phyloP scores from a whole-genome alignment of 2,329 filamentous ascomycete species.

The Coniochaeta sp. region DNA sequence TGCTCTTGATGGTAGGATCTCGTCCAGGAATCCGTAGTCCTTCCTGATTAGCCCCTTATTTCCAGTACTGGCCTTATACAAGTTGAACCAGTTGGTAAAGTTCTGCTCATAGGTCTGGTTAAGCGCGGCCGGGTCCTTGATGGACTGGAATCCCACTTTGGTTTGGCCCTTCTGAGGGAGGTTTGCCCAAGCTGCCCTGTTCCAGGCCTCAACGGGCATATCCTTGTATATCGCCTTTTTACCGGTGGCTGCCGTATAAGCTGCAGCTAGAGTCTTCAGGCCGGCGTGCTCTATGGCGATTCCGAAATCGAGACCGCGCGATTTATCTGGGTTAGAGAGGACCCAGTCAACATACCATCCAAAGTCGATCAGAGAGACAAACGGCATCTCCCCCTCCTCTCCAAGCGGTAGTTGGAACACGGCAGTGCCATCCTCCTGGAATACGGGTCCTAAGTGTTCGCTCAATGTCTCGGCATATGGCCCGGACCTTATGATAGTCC shows the following conservation, averaged over 20 bases:
- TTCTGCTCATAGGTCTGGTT: conserved; percentile 14
- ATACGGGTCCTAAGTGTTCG: background rate
- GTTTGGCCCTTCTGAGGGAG: no score
- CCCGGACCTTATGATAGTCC: conserved; percentile 15
- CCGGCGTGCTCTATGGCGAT: conserved; percentile 21
- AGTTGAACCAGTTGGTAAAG: conserved; percentile 12
- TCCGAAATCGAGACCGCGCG: conserved; percentile 19
- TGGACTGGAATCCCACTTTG: no score
- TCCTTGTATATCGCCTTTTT: conserved; percentile 17
- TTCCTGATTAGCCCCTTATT: conserved; percentile 5
- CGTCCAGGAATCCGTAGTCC: conserved; percentile 5
- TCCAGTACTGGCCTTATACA: conserved; percentile 3
- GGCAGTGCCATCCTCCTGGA: conserved; percentile 6
- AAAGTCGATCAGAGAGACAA: conserved; percentile 21
- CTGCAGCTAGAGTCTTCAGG: conserved; percentile 18
- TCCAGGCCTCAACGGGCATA: no score
- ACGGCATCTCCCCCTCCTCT: conserved; percentile 14
- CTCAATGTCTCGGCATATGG: conserved; percentile 17
- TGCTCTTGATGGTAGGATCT: conserved; percentile 3
- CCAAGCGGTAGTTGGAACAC: conserved; percentile 13
- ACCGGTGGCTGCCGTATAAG: conserved; percentile 23
- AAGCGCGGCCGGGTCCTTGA: no score
- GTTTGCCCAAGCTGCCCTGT: no score
- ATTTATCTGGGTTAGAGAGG: conserved; percentile 18
- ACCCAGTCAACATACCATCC: conserved; percentile 21